Percentiles rank a stretch among this genome's conserved stretches.
Evolutionary conservation across 1,284 basidiomycete genomes (phyloP).

Genomic region (Trichosporon faecale): DNA sequence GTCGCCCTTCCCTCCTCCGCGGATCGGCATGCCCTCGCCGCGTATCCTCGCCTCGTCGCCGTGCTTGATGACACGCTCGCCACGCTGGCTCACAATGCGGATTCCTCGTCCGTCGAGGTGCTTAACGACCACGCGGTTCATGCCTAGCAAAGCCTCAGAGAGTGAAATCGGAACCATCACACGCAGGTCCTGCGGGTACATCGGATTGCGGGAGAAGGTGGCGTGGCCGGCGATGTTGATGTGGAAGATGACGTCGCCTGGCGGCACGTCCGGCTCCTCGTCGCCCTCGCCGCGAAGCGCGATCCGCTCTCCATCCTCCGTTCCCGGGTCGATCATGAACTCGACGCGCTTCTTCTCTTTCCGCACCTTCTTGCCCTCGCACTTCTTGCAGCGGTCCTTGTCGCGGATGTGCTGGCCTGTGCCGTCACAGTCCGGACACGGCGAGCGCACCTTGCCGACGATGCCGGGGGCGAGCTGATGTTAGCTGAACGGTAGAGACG

Average conservation of each 20-base stretch:
- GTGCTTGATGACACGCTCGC: constrained; percentile 67
- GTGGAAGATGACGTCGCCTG: constrained; percentile 85
- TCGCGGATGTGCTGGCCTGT: constrained; percentile 75
- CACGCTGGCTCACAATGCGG: constrained; percentile 65
- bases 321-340: constrained; percentile 82
- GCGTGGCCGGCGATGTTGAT: constrained; percentile 67
- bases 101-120: constrained; percentile 88
- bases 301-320: constrained; percentile 77
- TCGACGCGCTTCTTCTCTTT: constrained; percentile 86
- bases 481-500: not conserved
- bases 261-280: constrained; percentile 75
- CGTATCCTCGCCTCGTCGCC: constrained; percentile 69
- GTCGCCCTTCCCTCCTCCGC: constrained; percentile 71
- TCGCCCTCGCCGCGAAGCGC: constrained; percentile 87
- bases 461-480: constrained; percentile 48
- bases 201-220: constrained; percentile 58
- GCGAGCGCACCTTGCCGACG: constrained; percentile 55
- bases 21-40: constrained; percentile 81
- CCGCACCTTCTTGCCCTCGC: constrained; percentile 79
- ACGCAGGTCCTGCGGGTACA: constrained; percentile 34
- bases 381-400: constrained; percentile 96
- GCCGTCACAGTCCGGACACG: constrained; percentile 77
- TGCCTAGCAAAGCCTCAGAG: constrained; percentile 88
- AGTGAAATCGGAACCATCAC: constrained; percentile 62
- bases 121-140: constrained; percentile 77